A percentile compares a stretch with the other conserved stretches of the same genome.
Conservation (phyloP, 2,329 filamentous ascomycete genomes). For the Macrophomina phaseolina region DNA sequence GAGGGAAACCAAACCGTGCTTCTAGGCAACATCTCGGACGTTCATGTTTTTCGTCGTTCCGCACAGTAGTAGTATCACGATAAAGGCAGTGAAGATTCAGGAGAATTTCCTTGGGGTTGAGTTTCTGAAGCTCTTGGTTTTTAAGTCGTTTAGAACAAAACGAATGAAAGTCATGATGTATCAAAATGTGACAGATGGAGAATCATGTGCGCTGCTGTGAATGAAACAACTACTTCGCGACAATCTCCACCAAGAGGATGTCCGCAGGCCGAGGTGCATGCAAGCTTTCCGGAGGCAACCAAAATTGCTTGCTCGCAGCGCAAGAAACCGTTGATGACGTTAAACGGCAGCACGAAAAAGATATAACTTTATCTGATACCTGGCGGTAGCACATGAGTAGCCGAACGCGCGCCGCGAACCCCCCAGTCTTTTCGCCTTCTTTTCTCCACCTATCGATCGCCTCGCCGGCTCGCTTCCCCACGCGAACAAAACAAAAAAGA, state of each 20-base stretch:
- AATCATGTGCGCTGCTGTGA: neutral
- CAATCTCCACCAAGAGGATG: too few species aligned
- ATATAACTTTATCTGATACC: slow-evolving; percentile 11
- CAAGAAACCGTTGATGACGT: neutral
- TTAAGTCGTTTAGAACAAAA: neutral
- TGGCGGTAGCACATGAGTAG: neutral
- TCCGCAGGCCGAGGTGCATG: neutral
- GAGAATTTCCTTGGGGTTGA: neutral
- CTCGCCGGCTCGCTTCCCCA: neutral
- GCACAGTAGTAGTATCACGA: slow-evolving; percentile 5
- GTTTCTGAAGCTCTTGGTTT: neutral
- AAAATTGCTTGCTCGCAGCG: too few species aligned
- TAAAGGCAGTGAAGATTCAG: neutral
- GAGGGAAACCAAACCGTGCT: neutral
- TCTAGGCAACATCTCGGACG: neutral
- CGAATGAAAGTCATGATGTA: slow-evolving; percentile 19
- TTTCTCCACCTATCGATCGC: slow-evolving; percentile 5
- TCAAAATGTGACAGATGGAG: neutral
- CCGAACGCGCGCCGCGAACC: neutral
- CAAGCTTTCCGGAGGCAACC: neutral
- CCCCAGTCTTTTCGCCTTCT: neutral
- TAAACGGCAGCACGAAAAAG: neutral
- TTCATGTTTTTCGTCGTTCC: neutral
- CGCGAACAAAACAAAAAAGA: neutral
- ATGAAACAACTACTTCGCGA: neutral